Evolutionary conservation across 805 yeast species (phyloP), one percentile per base, ranked within the genome.

Genomic region (Cyberlindnera euphorbiae): DNA sequence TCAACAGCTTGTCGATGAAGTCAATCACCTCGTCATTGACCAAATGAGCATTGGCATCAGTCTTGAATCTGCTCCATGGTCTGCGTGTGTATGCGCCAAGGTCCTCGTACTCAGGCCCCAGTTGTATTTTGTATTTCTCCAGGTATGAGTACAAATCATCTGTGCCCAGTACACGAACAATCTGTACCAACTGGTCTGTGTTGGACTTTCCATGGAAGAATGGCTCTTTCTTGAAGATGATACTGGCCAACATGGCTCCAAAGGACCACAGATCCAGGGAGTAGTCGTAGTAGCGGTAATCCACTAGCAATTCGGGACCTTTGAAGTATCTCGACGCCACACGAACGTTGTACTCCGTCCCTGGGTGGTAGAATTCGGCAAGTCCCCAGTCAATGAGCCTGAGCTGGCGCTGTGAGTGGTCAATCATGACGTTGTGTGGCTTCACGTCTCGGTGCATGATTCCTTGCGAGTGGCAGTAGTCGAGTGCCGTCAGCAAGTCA

Each of bases 371-470:
- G 55, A 84, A 88, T 58, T 88, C 96, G 7, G 96, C 96, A 42
- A 88, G 64, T 12, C 96, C 96, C 96, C 96, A 88, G 64, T 88
- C 96, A 46, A 88, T 88, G 38, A 88, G 72, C 50, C 90, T 73
- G 53, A 88, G 63, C 27, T 67, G 64, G 47, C 71, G 73, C 35
- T 62, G 55, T 30, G 68, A 63, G 43, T 87, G 95, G 61, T 88
- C 95, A 49, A 87, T 87, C 95, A 87, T 87, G 29, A 87, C 86
- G 55, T 87, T 87, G 59, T 87, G 96, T 9, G 96, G 96, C 58
- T 87, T 87, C 33, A 87, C 96, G 61, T 87, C 96, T 57, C 96
- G 70, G 61, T 87, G 96, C 82, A 87, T 87, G 46, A 89, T 86
- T 25, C 97, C 97, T 81, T 83, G 83, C 6, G 94, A 82, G 64